phyloP scores from a whole-genome alignment of 495 filamentous ascomycete genomes.

The Aspergillus sclerotiicarbonarius region DNA sequence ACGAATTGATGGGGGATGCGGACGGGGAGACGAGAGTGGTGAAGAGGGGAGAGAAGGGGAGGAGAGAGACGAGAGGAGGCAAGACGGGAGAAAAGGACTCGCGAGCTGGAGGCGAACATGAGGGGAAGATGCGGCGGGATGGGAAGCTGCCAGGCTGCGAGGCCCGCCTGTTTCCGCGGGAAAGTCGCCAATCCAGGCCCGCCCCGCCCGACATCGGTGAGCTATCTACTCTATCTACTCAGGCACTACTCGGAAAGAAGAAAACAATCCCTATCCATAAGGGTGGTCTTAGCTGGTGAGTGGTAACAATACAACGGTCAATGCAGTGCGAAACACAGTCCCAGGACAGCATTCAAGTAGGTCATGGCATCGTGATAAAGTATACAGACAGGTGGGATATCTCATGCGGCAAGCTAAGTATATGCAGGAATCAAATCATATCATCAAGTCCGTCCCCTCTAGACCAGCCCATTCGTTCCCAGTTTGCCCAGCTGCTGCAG shows the following conservation, averaged over 20 bases:
- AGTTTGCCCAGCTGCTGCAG: slow-evolving; percentile 53
- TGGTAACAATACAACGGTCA: too few relatives aligned
- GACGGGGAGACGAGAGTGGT: slow-evolving; percentile 2
- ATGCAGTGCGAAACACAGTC: background rate
- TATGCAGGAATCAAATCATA: background rate
- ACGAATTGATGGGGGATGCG: slow-evolving; percentile 12
- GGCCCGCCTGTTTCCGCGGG: background rate
- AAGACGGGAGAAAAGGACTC: slow-evolving; percentile 29
- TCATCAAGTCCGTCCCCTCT: background rate
- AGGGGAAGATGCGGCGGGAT: slow-evolving; percentile 8
- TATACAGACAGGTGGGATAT: background rate
- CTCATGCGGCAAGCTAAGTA: background rate
- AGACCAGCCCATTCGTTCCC: slow-evolving; percentile 8
- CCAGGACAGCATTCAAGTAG: background rate
- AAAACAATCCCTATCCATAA: too few relatives aligned
- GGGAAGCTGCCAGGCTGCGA: background rate
- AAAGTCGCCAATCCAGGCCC: background rate
- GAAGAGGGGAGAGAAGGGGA: slow-evolving; percentile 1
- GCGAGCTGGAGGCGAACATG: slow-evolving; percentile 30
- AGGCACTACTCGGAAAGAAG: background rate
- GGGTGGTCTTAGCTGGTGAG: too few relatives aligned
- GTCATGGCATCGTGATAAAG: background rate
- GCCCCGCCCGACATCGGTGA: slow-evolving; percentile 11
- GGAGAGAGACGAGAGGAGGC: slow-evolving; percentile 21
- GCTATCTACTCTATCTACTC: background rate